A percentile compares a stretch with the other conserved stretches of the same genome.
These are phyloP conservation scores for Trichoderma orchidacearum DNA, from an alignment of 495 filamentous ascomycete genomes.

Conservation along the genomic window DNA sequence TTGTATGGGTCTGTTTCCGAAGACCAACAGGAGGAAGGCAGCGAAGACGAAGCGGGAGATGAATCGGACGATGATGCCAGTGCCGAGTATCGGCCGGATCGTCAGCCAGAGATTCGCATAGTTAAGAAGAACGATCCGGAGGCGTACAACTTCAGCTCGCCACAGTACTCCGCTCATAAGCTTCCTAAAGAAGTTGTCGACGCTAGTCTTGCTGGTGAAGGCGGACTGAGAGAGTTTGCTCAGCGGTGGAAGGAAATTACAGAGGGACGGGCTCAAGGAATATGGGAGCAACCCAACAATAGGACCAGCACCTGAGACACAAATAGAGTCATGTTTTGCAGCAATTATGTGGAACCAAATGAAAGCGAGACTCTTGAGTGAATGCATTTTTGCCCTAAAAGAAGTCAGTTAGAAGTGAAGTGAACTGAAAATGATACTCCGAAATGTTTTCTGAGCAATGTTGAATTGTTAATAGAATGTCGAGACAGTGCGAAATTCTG, in stretches of 20 bases:
- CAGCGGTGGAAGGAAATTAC: conserved; percentile 71
- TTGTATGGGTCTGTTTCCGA: conserved; percentile 3
- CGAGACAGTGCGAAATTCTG: too few species aligned
- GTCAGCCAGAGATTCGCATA: conserved; percentile 65
- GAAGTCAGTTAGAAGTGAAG: too few species aligned
- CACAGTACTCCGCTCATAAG: conserved; percentile 92
- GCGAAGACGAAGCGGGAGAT: conserved; percentile 15
- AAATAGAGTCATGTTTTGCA: neutral
- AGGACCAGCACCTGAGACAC: neutral
- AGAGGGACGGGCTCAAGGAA: neutral
- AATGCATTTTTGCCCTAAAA: too few species aligned
- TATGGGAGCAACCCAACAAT: neutral
- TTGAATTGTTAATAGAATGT: too few species aligned
- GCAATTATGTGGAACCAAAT: neutral
- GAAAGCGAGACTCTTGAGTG: too few species aligned
- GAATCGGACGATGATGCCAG: conserved; percentile 17
- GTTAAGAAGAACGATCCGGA: conserved; percentile 74
- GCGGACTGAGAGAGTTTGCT: conserved; percentile 73
- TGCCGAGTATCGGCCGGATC: conserved; percentile 41
- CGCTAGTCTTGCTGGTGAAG: conserved; percentile 61
- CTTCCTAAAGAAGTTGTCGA: conserved; percentile 90
- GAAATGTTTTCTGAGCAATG: too few species aligned
- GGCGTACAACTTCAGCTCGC: conserved; percentile 68
- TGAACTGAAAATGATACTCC: too few species aligned
- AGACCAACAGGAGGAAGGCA: conserved; percentile 15